Percentiles rank a stretch among this genome's conserved stretches.
phyloP scores from a whole-genome alignment of 345 rosid genomes.

The Rhizophora apiculata region DNA sequence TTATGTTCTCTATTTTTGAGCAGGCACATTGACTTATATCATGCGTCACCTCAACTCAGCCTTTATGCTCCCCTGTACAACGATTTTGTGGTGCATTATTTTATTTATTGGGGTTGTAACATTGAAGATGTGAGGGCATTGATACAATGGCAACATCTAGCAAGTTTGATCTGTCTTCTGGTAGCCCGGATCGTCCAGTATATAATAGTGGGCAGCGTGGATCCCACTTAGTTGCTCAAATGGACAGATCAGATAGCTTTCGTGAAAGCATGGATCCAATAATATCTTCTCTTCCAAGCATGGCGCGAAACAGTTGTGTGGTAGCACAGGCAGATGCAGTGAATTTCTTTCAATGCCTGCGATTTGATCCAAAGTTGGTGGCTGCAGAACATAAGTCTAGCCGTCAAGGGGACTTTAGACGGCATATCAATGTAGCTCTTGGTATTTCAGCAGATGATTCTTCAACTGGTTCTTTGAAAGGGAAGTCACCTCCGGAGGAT shows the following conservation, averaged over 20 bases:
- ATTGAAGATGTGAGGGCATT: slow-evolving; percentile 44
- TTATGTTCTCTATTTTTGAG: slow-evolving; percentile 24
- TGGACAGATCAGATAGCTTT: slow-evolving; percentile 88
- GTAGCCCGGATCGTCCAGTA: slow-evolving; percentile 73
- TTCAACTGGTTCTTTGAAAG: slow-evolving; percentile 51
- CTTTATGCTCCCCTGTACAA: slow-evolving; percentile 49
- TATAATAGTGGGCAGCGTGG: slow-evolving; percentile 71
- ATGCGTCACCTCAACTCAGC: slow-evolving; percentile 31
- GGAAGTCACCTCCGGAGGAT: slow-evolving; percentile 76
- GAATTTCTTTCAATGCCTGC: slow-evolving; percentile 69
- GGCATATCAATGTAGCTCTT: slow-evolving; percentile 63
- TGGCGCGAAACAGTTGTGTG: slow-evolving; percentile 59
- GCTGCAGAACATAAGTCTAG: slow-evolving; percentile 72
- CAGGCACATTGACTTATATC: slow-evolving; percentile 41
- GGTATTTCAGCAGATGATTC: slow-evolving; percentile 75
- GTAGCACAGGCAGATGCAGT: slow-evolving; percentile 63
- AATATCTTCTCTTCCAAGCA: slow-evolving; percentile 62
- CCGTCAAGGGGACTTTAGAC: slow-evolving; percentile 71
- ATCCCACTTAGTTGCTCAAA: slow-evolving; percentile 63
- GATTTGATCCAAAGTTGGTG: slow-evolving; percentile 69
- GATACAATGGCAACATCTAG: slow-evolving; percentile 79
- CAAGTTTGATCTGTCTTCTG: slow-evolving; percentile 80
- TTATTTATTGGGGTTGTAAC: slow-evolving; percentile 47
- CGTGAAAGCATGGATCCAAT: slow-evolving; percentile 72
- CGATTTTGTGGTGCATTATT: slow-evolving; percentile 68